Evolutionary conservation across 1,139 yeast species (phyloP), one percentile per base, ranked within the genome.

Genomic region (Oligophagozyma castellii): DNA sequence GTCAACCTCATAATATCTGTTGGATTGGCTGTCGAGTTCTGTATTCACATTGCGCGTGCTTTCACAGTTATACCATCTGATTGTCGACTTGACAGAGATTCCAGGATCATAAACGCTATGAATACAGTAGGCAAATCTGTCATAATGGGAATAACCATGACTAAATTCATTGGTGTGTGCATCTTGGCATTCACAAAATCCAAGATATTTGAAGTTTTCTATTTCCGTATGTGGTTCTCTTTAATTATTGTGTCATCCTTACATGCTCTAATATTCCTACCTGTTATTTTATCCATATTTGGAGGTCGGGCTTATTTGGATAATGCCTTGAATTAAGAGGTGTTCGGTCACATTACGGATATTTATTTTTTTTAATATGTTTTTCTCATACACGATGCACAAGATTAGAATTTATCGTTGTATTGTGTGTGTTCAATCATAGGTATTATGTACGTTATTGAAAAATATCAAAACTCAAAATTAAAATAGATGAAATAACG

Each of bases 151-250:
- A 86, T 89, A 31, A 79, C 94, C 2, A 49, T 84, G 40, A 89
- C 96, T 4, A 89, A 89, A 50, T 56, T 86, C 23, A 74, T 89
- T 38, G 98, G 98, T 2, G 84, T 89, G 1, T 56, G 67, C 16
- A 94, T 89, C 5, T 60, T 89, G 26, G 93, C 93, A 4, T 84
- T 84, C 48, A 81, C 96, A 0, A 60, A 69, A 35, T 79, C 93
- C 19, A 73, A 78, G 53, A 86, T 89, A 20, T 89, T 86, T 51
- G 93, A 84, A 39, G 70, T 89, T 1, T 89, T 81, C 52, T 89
- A 89, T 50, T 89, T 89, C 63, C 58, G 95, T 36, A 84, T 89
- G 95, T 89, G 96, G 96, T 59, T 80, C n/a, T 62, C 83, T 1
- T 61, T 89, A 38, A 77, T 89, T 6, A 40, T 76, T 2, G 61